Evolutionary conservation across 805 yeast genomes (phyloP).

Genomic region (Tanozyma kutaoensis): DNA sequence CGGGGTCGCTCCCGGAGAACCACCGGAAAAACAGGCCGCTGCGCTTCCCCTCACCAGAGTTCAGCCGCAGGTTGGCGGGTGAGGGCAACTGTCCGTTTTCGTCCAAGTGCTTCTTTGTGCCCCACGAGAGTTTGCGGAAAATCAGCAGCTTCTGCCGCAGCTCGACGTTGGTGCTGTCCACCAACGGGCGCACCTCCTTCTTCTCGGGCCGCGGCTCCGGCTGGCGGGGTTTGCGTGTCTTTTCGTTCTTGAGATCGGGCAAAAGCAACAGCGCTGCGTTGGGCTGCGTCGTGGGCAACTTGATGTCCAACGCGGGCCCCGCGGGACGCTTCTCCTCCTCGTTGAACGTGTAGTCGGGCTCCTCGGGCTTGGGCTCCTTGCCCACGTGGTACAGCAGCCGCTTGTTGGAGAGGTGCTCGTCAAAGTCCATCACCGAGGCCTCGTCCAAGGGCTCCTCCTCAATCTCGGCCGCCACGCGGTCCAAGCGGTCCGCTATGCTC

Average conservation of each 20-base stretch:
- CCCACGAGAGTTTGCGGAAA: constrained; percentile 41
- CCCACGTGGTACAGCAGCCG: constrained; percentile 25
- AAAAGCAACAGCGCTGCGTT: constrained; percentile 22
- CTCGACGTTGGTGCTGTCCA: no score
- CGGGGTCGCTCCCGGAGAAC: constrained; percentile 19
- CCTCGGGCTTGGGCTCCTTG: constrained; percentile 19
- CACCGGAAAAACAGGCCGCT: constrained; percentile 16
- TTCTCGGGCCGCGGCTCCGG: no score
- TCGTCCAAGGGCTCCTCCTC: constrained; percentile 18
- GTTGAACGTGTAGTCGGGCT: constrained; percentile 6
- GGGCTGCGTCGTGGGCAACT: constrained; percentile 28
- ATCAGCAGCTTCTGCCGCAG: constrained; percentile 16
- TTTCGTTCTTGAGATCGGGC: constrained; percentile 7
- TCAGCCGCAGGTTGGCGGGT: constrained; percentile 14
- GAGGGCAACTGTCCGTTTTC: constrained; percentile 9
- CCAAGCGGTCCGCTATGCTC: constrained; percentile 29
- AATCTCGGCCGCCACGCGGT: constrained; percentile 15
- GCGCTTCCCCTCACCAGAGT: constrained; percentile 6
- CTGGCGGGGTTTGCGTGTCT: no score
- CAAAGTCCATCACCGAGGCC: constrained; percentile 27
- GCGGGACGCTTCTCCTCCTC: constrained; percentile 1
- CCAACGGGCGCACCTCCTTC: no score
- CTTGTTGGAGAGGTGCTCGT: constrained; percentile 23
- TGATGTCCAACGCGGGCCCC: constrained; percentile 23
- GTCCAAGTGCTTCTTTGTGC: constrained; percentile 26